These are phyloP conservation scores for Yamadazyma atmosphaerica DNA, from an alignment of 1,139 yeast species.

Conservation along the genomic window DNA sequence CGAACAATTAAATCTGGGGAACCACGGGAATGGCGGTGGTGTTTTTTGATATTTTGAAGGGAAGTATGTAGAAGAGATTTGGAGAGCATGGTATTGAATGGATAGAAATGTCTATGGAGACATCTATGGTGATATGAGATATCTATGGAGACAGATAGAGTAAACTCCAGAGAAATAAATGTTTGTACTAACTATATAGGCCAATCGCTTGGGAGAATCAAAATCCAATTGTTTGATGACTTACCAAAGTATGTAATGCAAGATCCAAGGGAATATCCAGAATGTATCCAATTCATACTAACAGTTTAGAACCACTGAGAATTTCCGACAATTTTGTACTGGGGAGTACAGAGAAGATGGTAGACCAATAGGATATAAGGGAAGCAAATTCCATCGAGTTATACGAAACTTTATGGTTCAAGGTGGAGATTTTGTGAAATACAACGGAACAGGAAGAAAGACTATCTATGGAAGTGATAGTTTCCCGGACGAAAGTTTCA, in stretches of 20 bases:
- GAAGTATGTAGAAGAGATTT: conserved; percentile 26
- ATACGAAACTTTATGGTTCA: conserved; percentile 32
- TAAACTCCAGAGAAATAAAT: too few species aligned
- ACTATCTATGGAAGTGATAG: conserved; percentile 21
- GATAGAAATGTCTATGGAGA: not conserved
- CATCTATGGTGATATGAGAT: too few species aligned
- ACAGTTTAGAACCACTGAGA: conserved; percentile 43
- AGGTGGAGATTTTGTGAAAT: conserved; percentile 37
- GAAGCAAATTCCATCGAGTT: conserved; percentile 29
- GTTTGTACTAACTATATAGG: conserved; percentile 15
- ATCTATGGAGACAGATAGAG: too few species aligned
- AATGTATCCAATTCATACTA: too few species aligned
- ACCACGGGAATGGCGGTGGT: conserved; percentile 26
- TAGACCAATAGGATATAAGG: conserved; percentile 27
- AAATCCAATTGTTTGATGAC: conserved; percentile 41
- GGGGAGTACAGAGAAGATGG: conserved; percentile 46
- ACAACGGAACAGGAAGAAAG: conserved; percentile 47
- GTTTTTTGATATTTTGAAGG: conserved; percentile 29
- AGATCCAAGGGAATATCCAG: not conserved
- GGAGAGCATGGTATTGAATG: too few species aligned
- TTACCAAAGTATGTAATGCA: conserved; percentile 39
- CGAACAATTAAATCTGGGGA: conserved; percentile 8
- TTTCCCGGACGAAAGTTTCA: conserved; percentile 37
- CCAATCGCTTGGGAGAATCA: conserved; percentile 35
- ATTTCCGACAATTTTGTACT: conserved; percentile 56